Conservation (phyloP, 2,329 filamentous ascomycete species). For the Sordariomycetes sp. region DNA sequence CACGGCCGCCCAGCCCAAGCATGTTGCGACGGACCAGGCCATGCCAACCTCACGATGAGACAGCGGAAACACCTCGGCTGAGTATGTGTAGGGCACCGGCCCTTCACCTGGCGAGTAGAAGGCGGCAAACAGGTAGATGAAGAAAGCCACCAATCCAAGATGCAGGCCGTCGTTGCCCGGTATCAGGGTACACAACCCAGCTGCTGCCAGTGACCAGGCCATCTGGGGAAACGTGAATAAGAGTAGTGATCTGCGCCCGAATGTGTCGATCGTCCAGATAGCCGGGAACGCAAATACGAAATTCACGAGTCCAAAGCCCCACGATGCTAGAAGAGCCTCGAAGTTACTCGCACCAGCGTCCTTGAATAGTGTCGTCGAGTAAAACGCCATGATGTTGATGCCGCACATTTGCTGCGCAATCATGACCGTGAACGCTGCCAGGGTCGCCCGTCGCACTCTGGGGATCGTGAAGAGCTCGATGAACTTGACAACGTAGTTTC, state of each 20-base stretch:
- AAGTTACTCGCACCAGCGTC: slow-evolving; percentile 46
- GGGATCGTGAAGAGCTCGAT: slow-evolving; percentile 60
- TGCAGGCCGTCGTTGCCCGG: slow-evolving; percentile 22
- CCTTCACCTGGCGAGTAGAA: slow-evolving; percentile 49
- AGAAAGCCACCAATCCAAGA: slow-evolving; percentile 40
- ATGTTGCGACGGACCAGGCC: slow-evolving; percentile 60
- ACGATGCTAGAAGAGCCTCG: slow-evolving; percentile 48
- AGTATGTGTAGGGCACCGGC: slow-evolving; percentile 59
- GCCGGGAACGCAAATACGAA: slow-evolving; percentile 51
- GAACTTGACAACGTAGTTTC: slow-evolving; percentile 53
- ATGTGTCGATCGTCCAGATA: slow-evolving; percentile 49
- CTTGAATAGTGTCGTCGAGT: slow-evolving; percentile 55
- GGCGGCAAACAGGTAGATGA: slow-evolving; percentile 46
- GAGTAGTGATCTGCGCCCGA: slow-evolving; percentile 42
- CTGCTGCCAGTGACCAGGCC: slow-evolving; percentile 28
- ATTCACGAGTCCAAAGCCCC: slow-evolving; percentile 49
- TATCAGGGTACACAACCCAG: slow-evolving; percentile 42
- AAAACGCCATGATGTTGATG: slow-evolving; percentile 70
- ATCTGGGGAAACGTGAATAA: slow-evolving; percentile 32
- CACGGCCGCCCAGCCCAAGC: slow-evolving; percentile 50
- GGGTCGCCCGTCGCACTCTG: slow-evolving; percentile 60
- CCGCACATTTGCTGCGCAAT: slow-evolving; percentile 64
- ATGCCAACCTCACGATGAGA: slow-evolving; percentile 65
- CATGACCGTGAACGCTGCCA: slow-evolving; percentile 75
- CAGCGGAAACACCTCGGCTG: slow-evolving; percentile 61